phyloP scores from a whole-genome alignment of 2,329 filamentous ascomycete genomes.

The Colletotrichum sp. region DNA sequence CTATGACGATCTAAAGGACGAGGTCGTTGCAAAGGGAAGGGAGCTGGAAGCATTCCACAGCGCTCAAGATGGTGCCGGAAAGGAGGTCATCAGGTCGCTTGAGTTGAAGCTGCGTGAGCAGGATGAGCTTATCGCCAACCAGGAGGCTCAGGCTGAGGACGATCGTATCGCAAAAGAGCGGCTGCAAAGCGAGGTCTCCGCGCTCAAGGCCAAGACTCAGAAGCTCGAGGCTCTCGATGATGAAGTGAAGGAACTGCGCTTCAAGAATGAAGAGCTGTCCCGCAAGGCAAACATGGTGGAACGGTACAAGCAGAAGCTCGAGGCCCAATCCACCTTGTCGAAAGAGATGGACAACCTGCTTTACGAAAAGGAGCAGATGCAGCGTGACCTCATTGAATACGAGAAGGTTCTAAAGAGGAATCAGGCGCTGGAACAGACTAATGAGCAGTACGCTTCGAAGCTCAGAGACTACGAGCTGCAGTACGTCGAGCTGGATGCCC shows the following conservation, averaged over 20 bases:
- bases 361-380: conserved; percentile 58
- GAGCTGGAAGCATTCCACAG: conserved; percentile 56
- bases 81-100: conserved; percentile 57
- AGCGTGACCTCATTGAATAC: conserved; percentile 46
- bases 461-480: conserved; percentile 37
- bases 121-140: conserved; percentile 72
- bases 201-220: conserved; percentile 50
- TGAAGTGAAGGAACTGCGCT: conserved; percentile 63
- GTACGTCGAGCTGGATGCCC: conserved; percentile 42
- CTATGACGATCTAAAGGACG: conserved; percentile 68
- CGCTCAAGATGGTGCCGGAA: conserved; percentile 57
- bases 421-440: conserved; percentile 36
- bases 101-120: conserved; percentile 67
- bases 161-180: conserved; percentile 49
- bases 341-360: conserved; percentile 60
- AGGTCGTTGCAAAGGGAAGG: conserved; percentile 63
- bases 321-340: conserved; percentile 59
- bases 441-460: conserved; percentile 35
- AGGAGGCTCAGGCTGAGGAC: conserved; percentile 70
- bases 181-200: conserved; percentile 53
- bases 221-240: conserved; percentile 60
- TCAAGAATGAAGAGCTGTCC: conserved; percentile 61
- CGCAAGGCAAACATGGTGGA: conserved; percentile 69
- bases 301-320: conserved; percentile 67
- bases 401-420: conserved; percentile 40